Percentiles rank a stretch among this genome's conserved stretches.
Conservation (phyloP, 768 basidiomycete genomes). For the Floccularia luteovirens region DNA sequence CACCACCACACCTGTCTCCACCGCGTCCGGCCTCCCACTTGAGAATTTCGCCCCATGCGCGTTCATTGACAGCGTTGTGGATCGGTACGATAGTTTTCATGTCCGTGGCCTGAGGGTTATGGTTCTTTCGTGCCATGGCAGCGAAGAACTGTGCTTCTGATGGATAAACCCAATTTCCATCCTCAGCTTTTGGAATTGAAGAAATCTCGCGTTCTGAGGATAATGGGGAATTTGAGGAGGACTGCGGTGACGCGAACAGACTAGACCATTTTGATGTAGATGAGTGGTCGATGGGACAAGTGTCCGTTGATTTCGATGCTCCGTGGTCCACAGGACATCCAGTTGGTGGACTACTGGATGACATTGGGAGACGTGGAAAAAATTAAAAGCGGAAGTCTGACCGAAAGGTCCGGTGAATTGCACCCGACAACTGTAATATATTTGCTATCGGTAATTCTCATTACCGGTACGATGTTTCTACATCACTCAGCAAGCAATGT, state of each 20-base stretch:
- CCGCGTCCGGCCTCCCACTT: constrained; percentile 81
- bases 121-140: constrained; percentile 95
- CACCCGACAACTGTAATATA: no score
- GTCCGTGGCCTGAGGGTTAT: constrained; percentile 79
- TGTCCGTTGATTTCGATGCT: constrained; percentile 14
- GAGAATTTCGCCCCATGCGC: constrained; percentile 77
- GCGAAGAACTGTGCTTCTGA: constrained; percentile 97
- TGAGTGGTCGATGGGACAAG: constrained; percentile 36
- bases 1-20: constrained; percentile 73
- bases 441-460: no score
- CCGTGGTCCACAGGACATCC: constrained; percentile 65
- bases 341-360: constrained; percentile 17
- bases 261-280: constrained; percentile 32
- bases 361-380: constrained; percentile 24
- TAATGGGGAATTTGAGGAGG: constrained; percentile 26
- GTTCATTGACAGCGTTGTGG: constrained; percentile 98
- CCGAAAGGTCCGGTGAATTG: no score
- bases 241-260: constrained; percentile 26
- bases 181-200: constrained; percentile 72
- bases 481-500: no score
- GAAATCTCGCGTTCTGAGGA: constrained; percentile 76
- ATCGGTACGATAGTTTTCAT: constrained; percentile 97
- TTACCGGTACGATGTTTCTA: no score
- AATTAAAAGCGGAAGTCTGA: no score
- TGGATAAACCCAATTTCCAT: constrained; percentile 92